phyloP scores from a whole-genome alignment of 163 green algal species.

The Chloroidium sp. region DNA sequence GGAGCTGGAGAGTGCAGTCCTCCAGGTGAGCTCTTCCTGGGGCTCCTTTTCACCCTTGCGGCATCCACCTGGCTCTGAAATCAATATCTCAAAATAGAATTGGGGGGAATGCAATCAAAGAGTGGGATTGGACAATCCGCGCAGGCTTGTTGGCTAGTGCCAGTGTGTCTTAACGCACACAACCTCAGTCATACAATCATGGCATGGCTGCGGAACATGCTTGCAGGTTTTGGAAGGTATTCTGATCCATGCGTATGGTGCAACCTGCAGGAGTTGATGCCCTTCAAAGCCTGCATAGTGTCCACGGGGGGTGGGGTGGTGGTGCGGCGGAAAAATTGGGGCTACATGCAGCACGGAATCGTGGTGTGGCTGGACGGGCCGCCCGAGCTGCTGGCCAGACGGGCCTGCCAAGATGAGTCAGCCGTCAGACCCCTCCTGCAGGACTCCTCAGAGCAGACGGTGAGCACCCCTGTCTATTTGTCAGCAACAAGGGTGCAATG shows the following conservation, averaged over 20 bases:
- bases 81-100: too few relatives aligned
- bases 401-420: constrained; percentile 57
- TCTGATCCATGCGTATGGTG: too few relatives aligned
- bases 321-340: constrained; percentile 73
- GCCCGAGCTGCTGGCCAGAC: constrained; percentile 49
- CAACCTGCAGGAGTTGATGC: constrained; percentile 61
- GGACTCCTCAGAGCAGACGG: neutral
- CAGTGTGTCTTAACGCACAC: too few relatives aligned
- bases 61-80: too few relatives aligned
- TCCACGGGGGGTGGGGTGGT: constrained; percentile 80
- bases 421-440: constrained; percentile 64
- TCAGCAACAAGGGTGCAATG: neutral
- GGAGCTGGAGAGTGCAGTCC: constrained; percentile 56
- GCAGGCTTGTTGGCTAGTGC: too few relatives aligned
- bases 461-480: neutral
- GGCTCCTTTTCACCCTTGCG: neutral
- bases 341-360: constrained; percentile 70
- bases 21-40: constrained; percentile 27
- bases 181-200: too few relatives aligned
- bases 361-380: constrained; percentile 50
- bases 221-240: too few relatives aligned
- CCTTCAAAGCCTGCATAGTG: constrained; percentile 76
- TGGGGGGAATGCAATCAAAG: too few relatives aligned
- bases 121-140: too few relatives aligned
- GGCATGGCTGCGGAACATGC: too few relatives aligned